A percentile compares a stretch with the other conserved stretches of the same genome.
These are phyloP conservation scores for Nyssa sinensis DNA, from an alignment of 148 eudicot species.

Conservation along the genomic window DNA sequence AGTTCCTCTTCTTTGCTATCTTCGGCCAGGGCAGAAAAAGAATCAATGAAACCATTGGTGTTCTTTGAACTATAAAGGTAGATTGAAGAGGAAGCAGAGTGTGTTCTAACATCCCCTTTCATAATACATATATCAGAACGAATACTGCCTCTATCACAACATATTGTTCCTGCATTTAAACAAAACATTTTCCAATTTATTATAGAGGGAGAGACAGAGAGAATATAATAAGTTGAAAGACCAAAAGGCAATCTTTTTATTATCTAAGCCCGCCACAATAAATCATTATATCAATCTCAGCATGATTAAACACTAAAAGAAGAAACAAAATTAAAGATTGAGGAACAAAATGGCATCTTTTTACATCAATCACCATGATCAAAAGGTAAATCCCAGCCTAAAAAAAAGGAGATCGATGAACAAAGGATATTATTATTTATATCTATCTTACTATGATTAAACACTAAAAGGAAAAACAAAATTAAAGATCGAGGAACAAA, in stretches of 20 bases:
- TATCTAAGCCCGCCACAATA: no score
- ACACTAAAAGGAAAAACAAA: no score
- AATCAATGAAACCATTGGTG: constrained; percentile 22
- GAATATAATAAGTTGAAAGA: no score
- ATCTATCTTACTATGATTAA: no score
- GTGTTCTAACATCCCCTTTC: constrained; percentile 93
- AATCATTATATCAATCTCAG: no score
- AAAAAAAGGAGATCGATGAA: no score
- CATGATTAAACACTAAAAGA: background rate
- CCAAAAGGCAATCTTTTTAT: no score
- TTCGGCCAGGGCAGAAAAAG: background rate
- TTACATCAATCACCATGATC: background rate
- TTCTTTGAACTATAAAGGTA: constrained; percentile 48
- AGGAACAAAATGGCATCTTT: background rate
- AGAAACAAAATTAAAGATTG: background rate
- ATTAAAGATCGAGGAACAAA: background rate
- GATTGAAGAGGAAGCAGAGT: constrained; percentile 57
- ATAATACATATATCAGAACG: constrained; percentile 72
- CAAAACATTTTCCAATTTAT: background rate
- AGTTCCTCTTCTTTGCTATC: constrained; percentile 22
- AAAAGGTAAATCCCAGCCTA: background rate
- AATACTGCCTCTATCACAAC: constrained; percentile 78
- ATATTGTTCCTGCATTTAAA: constrained; percentile 64
- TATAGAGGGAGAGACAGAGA: background rate
- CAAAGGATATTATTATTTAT: no score